Base-by-base conservation (phyloP, 345 rosid genomes). In the Crucihimalaya himalaica region DNA sequence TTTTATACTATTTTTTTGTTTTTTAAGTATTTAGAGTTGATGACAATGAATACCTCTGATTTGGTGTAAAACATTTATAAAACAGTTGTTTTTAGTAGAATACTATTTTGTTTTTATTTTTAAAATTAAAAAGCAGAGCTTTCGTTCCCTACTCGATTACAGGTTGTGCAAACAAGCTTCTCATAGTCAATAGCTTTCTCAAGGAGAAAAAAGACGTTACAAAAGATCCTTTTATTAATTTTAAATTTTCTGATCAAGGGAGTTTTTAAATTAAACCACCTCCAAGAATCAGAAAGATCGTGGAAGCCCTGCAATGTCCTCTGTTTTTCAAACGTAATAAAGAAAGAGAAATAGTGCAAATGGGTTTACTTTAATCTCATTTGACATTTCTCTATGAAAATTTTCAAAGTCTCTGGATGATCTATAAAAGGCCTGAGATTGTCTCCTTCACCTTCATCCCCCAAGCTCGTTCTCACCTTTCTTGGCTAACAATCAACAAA, bases 351-450 rank as follows among this genome's bases (percentile, higher is more conserved):
- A 11, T 43, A n/a, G 35, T 55, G 45, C 71, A 76, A 54, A 54
- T 55, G 25, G 34, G 61, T 50, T 39, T 67, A 32, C 28, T 5
- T 10, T n/a, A 74, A 50, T 72, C 23, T 0, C 15, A 61, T 15
- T 61, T 76, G 40, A 68, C 45, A 57, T 66, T 25, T 53, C 55
- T 54, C 15, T 14, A 15, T 19, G 12, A 53, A 73, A 37, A 11
- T 51, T 59, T 81, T 84, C 84, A 76, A 70, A 16, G 18, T 57
- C 46, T 6, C 39, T 16, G 5, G 5, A 0, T 3, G 1, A 11
- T 77, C 80, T 74, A 85, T 85, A 87, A 79, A 77, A 66, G 0
- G 58, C 46, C 0, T 2, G 8, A 10, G 13, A 20, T 16, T 18
- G 18, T 18, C 42, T 42, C 65, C 35, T 15, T 35, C 6, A 29